Evolutionary conservation across 305 asterid species (phyloP).

Genomic region (Solanum chacoense): DNA sequence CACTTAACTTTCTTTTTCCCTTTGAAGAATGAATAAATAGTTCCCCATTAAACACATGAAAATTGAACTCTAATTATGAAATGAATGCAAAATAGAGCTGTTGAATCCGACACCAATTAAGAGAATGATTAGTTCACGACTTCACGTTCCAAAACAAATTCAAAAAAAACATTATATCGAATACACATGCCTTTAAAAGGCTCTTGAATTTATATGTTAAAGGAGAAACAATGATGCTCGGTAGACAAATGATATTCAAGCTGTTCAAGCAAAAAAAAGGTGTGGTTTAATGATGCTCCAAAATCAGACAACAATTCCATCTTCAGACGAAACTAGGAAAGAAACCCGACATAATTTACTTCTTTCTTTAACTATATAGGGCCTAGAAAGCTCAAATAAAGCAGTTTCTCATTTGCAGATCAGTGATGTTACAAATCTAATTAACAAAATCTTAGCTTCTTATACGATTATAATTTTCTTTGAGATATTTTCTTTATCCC

Average conservation of each 20-base stretch:
- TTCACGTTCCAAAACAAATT: background rate
- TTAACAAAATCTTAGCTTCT: background rate
- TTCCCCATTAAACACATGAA: background rate
- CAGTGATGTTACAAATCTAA: background rate
- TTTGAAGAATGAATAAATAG: background rate
- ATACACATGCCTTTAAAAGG: background rate
- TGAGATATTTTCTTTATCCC: background rate
- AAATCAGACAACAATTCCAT: background rate
- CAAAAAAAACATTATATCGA: background rate
- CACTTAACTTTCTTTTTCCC: background rate
- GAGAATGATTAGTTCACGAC: background rate
- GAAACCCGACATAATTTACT: background rate
- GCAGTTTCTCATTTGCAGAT: background rate
- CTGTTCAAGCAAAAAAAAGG: background rate
- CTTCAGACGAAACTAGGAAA: background rate
- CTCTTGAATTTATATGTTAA: background rate
- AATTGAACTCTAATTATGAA: background rate
- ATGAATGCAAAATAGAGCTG: background rate
- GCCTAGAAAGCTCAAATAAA: background rate
- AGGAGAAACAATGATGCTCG: background rate
- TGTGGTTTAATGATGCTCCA: background rate
- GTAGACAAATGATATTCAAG: background rate
- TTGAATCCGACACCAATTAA: background rate
- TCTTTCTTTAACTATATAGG: background rate
- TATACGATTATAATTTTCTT: background rate